phyloP scores from a whole-genome alignment of 768 basidiomycete genomes.

The Kwoniella sp. region DNA sequence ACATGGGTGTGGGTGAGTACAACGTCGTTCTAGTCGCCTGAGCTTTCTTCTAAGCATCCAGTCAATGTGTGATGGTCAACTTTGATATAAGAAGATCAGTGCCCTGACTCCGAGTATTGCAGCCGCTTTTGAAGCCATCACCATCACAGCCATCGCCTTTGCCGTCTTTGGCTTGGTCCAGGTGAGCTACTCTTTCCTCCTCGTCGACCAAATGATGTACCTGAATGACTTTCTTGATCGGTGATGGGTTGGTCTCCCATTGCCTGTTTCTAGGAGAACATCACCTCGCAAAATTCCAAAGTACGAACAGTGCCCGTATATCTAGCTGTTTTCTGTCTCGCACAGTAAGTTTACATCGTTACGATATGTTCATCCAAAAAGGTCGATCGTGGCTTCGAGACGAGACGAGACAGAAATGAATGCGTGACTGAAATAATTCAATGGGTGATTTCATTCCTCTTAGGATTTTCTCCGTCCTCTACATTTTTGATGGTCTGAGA shows the following conservation, averaged over 20 bases:
- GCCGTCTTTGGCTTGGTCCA: constrained; percentile 37
- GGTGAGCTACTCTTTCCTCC: constrained; percentile 9
- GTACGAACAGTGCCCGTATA: constrained; percentile 41
- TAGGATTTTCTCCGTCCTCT: constrained; percentile 78
- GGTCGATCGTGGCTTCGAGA: too few relatives aligned
- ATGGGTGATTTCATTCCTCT: too few relatives aligned
- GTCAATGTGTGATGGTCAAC: too few relatives aligned
- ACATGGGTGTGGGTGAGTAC: constrained; percentile 43
- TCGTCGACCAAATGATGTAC: too few relatives aligned
- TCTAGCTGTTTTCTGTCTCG: constrained; percentile 41
- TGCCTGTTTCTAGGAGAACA: constrained; percentile 15
- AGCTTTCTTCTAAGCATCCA: too few relatives aligned
- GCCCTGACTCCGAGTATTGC: neutral
- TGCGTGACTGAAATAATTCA: too few relatives aligned
- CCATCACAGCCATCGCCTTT: constrained; percentile 35
- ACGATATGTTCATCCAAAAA: too few relatives aligned
- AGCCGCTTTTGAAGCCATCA: constrained; percentile 36
- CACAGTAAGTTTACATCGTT: constrained; percentile 46
- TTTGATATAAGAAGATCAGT: too few relatives aligned
- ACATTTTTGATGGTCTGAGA: constrained; percentile 44
- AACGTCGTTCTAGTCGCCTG: too few relatives aligned
- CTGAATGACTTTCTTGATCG: too few relatives aligned
- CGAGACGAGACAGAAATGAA: too few relatives aligned
- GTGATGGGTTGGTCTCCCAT: too few relatives aligned
- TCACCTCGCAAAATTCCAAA: constrained; percentile 26